phyloP scores from a whole-genome alignment of 1,139 yeast species.

The Yamadazyma spencermartinsiae region DNA sequence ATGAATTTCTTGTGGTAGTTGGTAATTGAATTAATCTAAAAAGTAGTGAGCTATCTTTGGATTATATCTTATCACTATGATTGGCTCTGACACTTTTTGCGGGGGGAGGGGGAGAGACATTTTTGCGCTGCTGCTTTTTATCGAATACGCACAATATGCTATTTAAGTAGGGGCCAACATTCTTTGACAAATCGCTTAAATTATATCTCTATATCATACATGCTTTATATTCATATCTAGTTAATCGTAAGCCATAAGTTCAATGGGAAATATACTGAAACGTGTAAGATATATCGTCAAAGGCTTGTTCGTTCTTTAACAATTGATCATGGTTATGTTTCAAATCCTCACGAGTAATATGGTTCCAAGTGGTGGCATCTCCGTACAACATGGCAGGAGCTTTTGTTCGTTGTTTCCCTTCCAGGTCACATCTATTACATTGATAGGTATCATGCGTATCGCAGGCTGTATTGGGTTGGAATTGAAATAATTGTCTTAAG shows the following conservation, averaged over 20 bases:
- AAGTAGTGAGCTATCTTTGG: not conserved
- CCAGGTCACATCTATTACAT: conserved; percentile 74
- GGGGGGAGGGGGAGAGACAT: conserved; percentile 1
- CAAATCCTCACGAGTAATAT: conserved; percentile 64
- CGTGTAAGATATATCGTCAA: conserved; percentile 76
- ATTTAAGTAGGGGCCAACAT: too few species aligned
- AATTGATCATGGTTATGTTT: conserved; percentile 71
- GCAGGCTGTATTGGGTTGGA: conserved; percentile 66
- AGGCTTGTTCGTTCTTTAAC: conserved; percentile 68
- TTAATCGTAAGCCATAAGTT: not conserved
- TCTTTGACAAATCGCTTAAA: too few species aligned
- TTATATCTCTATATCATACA: too few species aligned
- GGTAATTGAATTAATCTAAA: not conserved
- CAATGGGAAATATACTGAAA: conserved; percentile 90
- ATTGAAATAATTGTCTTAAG: conserved; percentile 73
- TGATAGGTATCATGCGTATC: conserved; percentile 93
- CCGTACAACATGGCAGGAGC: conserved; percentile 95
- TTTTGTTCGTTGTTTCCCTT: conserved; percentile 54
- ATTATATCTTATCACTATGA: not conserved
- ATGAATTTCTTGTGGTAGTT: conserved; percentile 4
- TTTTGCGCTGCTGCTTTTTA: not conserved
- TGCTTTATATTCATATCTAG: not conserved
- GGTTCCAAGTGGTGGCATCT: conserved; percentile 98
- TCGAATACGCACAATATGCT: too few species aligned
- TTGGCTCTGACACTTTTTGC: not conserved